Conservation (phyloP, 2,329 filamentous ascomycete genomes). For the Trichoderma sp. region DNA sequence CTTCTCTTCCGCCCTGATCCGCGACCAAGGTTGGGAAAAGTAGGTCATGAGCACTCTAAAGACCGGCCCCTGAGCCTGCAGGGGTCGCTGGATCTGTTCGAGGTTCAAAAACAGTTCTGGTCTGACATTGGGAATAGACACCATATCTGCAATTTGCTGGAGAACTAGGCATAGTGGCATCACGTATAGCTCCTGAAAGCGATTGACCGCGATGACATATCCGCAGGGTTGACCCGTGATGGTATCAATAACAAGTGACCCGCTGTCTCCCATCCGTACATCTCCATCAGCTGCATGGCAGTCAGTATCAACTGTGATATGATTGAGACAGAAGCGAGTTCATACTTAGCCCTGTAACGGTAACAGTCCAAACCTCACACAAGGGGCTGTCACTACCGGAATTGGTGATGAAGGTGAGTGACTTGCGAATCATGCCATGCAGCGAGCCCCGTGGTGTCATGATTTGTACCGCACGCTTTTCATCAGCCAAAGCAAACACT, state of each 20-base stretch:
- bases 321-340: fast-evolving
- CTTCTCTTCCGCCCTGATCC: neutral
- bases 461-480: neutral
- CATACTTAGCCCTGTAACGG: neutral
- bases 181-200: neutral
- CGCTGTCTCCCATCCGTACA: neutral
- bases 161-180: neutral
- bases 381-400: neutral
- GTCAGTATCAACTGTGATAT: neutral
- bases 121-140: neutral
- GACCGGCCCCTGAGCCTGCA: neutral
- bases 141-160: neutral
- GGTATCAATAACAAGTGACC: neutral
- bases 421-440: neutral
- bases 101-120: neutral
- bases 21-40: neutral
- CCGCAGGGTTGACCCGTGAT: neutral
- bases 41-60: neutral
- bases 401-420: neutral
- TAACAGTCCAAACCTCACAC: neutral
- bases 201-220: neutral
- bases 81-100: neutral
- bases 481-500: neutral
- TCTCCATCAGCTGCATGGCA: neutral
- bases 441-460: neutral